phyloP scores from a whole-genome alignment of 768 basidiomycete genomes.

The Amanita pseudoporphyria region DNA sequence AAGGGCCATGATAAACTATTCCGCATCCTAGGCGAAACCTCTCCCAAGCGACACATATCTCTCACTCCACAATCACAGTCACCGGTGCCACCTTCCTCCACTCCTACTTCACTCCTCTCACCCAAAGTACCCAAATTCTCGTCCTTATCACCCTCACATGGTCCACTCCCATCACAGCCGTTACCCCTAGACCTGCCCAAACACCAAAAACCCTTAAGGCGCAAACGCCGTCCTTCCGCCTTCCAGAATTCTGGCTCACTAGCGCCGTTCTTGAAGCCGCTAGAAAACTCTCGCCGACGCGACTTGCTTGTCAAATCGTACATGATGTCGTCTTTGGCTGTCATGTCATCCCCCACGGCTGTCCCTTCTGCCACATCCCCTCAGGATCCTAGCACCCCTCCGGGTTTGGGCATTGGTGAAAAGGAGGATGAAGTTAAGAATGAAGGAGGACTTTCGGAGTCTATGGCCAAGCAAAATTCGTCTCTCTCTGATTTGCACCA shows the following conservation, averaged over 20 bases:
- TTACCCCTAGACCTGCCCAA: not conserved
- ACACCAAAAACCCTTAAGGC: not conserved
- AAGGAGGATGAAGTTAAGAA: not conserved
- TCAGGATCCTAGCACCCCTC: not conserved
- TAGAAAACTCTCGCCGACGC: no score
- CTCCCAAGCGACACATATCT: not conserved
- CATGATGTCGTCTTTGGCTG: not conserved
- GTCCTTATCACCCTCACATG: not conserved
- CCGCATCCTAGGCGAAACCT: not conserved
- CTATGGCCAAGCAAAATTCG: not conserved
- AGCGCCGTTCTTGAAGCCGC: not conserved
- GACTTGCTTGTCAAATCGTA: not conserved
- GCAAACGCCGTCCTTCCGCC: not conserved
- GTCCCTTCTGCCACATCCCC: not conserved
- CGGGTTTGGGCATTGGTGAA: not conserved
- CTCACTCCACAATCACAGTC: not conserved
- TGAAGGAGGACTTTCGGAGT: not conserved
- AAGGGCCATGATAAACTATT: not conserved
- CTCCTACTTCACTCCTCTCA: not conserved
- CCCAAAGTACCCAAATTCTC: slow-evolving; percentile 1
- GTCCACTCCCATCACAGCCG: not conserved
- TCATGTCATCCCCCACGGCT: no score
- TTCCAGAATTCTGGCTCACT: not conserved
- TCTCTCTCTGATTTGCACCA: slow-evolving; percentile 5
- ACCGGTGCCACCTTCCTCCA: not conserved